Percentiles rank a stretch among this genome's conserved stretches.
Evolutionary conservation across 2,329 filamentous ascomycete genomes (phyloP).

Genomic region (Fusarium heterosporum): DNA sequence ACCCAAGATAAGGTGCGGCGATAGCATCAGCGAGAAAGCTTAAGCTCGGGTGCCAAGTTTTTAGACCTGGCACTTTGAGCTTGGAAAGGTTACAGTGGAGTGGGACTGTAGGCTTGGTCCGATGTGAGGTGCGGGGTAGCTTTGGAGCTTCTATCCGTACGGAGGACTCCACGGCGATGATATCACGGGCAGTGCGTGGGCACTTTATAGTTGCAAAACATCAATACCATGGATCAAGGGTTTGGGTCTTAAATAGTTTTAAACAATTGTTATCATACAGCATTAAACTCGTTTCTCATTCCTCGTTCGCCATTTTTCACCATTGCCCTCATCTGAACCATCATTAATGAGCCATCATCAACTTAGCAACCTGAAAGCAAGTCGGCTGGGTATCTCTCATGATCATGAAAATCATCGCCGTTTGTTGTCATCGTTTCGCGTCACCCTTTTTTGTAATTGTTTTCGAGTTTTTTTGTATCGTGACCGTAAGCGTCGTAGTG

Average conservation of each 20-base stretch:
- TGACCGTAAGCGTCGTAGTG: background rate
- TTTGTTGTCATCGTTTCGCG: conserved; percentile 1
- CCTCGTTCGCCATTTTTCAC: background rate
- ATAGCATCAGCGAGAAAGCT: background rate
- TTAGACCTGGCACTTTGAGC: background rate
- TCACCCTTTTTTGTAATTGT: background rate
- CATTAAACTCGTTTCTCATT: background rate
- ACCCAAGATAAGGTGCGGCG: conserved; percentile 36
- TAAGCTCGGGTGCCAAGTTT: conserved; percentile 31
- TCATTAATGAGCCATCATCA: background rate
- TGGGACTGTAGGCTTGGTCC: background rate
- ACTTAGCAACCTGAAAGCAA: background rate
- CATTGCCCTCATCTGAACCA: background rate
- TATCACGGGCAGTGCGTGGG: conserved; percentile 4
- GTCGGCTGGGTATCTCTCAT: background rate
- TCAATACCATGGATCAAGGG: background rate
- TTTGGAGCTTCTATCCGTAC: background rate
- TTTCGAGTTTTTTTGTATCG: background rate
- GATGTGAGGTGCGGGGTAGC: conserved; percentile 1
- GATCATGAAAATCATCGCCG: background rate
- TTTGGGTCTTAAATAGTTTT: background rate
- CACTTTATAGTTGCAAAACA: background rate
- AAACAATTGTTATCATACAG: conserved; percentile 9
- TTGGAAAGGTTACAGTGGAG: background rate
- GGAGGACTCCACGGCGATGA: conserved; percentile 1